phyloP scores from a whole-genome alignment of 495 filamentous ascomycete species.

The Talaromyces thailandensis region DNA sequence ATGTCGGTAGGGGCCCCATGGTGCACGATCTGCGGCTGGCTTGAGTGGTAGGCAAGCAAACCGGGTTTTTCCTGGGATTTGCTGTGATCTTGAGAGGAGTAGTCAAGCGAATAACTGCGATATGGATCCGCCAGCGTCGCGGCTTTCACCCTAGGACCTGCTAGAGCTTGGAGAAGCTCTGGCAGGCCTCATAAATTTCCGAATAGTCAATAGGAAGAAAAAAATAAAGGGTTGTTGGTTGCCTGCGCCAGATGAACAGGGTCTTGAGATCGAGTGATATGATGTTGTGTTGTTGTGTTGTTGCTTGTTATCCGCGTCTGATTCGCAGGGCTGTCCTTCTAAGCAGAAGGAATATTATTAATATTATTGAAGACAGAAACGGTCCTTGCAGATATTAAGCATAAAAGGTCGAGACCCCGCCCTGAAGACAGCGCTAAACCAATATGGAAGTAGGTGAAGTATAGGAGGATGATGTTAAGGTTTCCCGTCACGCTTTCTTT shows the following conservation, averaged over 20 bases:
- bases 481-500: background rate
- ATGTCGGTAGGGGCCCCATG: constrained; percentile 21
- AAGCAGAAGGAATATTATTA: constrained; percentile 4
- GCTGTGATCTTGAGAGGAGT: constrained; percentile 24
- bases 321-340: background rate
- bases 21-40: constrained; percentile 19
- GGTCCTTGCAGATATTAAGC: constrained; percentile 4
- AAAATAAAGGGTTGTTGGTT: background rate
- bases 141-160: constrained; percentile 32
- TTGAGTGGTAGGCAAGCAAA: constrained; percentile 24
- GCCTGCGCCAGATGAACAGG: background rate
- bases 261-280: background rate
- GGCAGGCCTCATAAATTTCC: constrained; percentile 17
- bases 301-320: background rate
- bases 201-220: background rate
- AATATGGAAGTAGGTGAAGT: background rate
- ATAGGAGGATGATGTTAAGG: background rate
- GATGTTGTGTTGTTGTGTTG: background rate
- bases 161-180: constrained; percentile 30
- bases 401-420: constrained; percentile 8
- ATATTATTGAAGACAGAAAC: constrained; percentile 1
- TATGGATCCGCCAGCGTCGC: constrained; percentile 34
- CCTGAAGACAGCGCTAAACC: constrained; percentile 7
- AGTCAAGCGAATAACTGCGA: constrained; percentile 31
- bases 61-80: constrained; percentile 25